Conservation (phyloP, 2,329 filamentous ascomycete species). For the Fusarium armeniacum region DNA sequence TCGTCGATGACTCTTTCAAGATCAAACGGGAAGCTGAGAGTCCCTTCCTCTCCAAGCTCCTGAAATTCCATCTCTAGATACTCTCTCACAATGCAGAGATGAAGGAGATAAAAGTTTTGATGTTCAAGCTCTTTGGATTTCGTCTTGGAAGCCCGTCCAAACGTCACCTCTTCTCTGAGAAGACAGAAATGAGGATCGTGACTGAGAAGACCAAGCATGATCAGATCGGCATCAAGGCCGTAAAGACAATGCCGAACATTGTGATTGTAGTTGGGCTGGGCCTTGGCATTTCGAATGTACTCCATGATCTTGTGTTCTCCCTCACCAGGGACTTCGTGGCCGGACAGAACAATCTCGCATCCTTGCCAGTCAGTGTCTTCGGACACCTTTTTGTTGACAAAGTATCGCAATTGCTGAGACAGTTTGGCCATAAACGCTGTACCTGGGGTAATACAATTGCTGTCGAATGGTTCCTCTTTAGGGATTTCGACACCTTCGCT, state of each 20-base stretch:
- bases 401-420: constrained; percentile 94
- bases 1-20: constrained; percentile 98
- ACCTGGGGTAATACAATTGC: constrained; percentile 97
- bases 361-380: constrained; percentile 98
- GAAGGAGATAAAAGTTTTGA: constrained; percentile 98
- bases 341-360: constrained; percentile 94
- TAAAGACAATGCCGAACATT: constrained; percentile 98
- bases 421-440: constrained; percentile 99
- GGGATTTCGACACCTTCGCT: constrained; percentile 91
- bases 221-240: constrained; percentile 95
- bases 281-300: constrained; percentile 97
- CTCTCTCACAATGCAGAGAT: constrained; percentile 96
- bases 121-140: constrained; percentile 98
- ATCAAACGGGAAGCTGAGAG: constrained; percentile 84
- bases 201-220: constrained; percentile 97
- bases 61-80: constrained; percentile 98
- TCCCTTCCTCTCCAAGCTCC: constrained; percentile 81
- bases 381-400: constrained; percentile 98
- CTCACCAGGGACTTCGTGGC: constrained; percentile 97
- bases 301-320: constrained; percentile 99
- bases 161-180: constrained; percentile 96
- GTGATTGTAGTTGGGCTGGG: constrained; percentile 90
- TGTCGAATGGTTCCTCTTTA: constrained; percentile 96
- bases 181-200: constrained; percentile 99
- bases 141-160: constrained; percentile 86